Evolutionary conservation across 192 early-diverging fungal genomes (phyloP).

Genomic region (Rhizophagus clarus): DNA sequence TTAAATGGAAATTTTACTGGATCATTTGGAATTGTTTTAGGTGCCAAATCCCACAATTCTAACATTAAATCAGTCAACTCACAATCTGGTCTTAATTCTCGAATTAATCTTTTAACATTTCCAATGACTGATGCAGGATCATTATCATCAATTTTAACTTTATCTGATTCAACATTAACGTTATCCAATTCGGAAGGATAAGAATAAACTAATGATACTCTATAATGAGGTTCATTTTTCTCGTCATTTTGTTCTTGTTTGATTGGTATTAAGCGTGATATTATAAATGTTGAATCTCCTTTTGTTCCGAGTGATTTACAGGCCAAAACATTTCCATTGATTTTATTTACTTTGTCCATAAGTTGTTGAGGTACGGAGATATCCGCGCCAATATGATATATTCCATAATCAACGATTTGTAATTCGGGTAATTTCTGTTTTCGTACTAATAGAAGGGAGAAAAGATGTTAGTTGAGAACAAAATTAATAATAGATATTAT

Average conservation of each 20-base stretch:
- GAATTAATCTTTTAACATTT: too few species aligned
- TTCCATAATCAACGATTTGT: background rate
- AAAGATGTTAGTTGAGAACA: background rate
- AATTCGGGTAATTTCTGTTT: conserved; percentile 13
- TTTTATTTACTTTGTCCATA: background rate
- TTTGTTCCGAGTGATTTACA: background rate
- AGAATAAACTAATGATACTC: background rate
- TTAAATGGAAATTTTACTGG: too few species aligned
- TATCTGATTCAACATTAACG: too few species aligned
- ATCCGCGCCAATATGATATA: background rate
- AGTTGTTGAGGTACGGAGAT: background rate
- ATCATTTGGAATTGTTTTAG: too few species aligned
- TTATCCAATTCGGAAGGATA: background rate
- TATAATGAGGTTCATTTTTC: background rate
- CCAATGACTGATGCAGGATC: too few species aligned
- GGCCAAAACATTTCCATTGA: background rate
- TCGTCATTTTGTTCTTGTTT: background rate
- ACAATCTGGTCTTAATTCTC: too few species aligned
- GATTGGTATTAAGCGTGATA: background rate
- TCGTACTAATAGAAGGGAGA: conserved; percentile 2
- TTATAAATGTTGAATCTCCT: background rate
- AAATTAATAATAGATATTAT: too few species aligned
- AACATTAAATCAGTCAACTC: too few species aligned
- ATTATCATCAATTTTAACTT: too few species aligned
- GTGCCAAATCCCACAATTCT: too few species aligned